Conservation (phyloP, 1,284 basidiomycete species). For the Tranzscheliella williamsii region DNA sequence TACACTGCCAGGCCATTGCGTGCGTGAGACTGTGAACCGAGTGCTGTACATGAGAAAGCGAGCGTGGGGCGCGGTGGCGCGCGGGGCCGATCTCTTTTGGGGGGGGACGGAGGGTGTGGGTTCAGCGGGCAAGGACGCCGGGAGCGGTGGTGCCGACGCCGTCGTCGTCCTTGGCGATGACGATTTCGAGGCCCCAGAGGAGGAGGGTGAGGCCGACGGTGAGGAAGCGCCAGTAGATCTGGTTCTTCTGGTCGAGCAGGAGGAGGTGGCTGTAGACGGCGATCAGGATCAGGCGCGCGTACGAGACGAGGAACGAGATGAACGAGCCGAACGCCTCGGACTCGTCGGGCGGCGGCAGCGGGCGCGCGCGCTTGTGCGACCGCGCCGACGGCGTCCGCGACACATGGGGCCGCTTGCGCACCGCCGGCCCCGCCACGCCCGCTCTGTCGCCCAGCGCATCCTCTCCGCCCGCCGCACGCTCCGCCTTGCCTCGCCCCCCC, state of each 20-base stretch:
- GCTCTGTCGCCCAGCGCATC: too few relatives aligned
- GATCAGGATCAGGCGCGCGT: slow-evolving; percentile 55
- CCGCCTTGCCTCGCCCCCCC: background rate
- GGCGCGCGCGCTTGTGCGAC: slow-evolving; percentile 15
- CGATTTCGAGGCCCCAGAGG: slow-evolving; percentile 55
- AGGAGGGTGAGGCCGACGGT: slow-evolving; percentile 54
- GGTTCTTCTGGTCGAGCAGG: slow-evolving; percentile 56
- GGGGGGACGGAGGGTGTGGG: too few relatives aligned
- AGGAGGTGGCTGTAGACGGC: slow-evolving; percentile 58
- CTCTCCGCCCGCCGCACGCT: background rate
- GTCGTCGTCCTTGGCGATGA: slow-evolving; percentile 44
- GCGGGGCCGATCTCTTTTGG: too few relatives aligned
- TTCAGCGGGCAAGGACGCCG: background rate
- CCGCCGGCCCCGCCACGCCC: background rate
- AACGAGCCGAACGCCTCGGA: slow-evolving; percentile 18
- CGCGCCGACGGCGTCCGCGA: slow-evolving; percentile 22
- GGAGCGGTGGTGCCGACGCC: slow-evolving; percentile 12
- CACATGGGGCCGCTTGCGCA: slow-evolving; percentile 16
- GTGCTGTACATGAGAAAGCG: too few relatives aligned
- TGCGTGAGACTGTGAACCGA: too few relatives aligned
- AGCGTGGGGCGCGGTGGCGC: too few relatives aligned
- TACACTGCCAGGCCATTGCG: too few relatives aligned
- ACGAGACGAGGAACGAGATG: slow-evolving; percentile 48
- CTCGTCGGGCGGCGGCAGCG: background rate
- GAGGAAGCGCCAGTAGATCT: slow-evolving; percentile 58